phyloP scores from a whole-genome alignment of 2,329 filamentous ascomycete species.

The Fusarium hostae region DNA sequence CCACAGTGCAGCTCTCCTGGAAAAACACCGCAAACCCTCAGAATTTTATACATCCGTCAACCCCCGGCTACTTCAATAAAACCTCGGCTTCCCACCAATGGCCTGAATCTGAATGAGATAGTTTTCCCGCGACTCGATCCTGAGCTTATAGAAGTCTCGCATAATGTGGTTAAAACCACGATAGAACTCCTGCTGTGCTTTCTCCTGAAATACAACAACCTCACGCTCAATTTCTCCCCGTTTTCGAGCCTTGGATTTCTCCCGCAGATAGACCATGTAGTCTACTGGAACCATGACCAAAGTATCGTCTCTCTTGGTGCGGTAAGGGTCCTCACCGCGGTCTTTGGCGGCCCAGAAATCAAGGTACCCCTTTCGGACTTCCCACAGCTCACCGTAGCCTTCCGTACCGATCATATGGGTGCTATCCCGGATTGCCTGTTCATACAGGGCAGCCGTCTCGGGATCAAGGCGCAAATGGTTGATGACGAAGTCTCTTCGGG shows the following conservation, averaged over 20 bases:
- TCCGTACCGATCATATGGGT: not conserved
- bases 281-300: too few species aligned
- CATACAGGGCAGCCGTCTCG: rapidly evolving
- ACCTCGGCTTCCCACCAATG: too few species aligned
- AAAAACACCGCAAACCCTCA: too few species aligned
- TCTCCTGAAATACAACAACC: not conserved
- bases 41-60: too few species aligned
- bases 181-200: not conserved
- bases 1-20: too few species aligned
- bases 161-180: rapidly evolving
- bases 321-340: not conserved
- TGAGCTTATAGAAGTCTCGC: too few species aligned
- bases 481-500: not conserved
- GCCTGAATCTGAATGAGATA: too few species aligned
- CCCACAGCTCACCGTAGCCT: not conserved
- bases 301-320: rapidly evolving
- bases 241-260: not conserved
- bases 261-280: too few species aligned
- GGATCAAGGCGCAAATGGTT: not conserved
- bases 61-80: too few species aligned
- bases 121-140: too few species aligned
- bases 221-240: rapidly evolving
- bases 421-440: rapidly evolving
- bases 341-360: not conserved
- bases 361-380: not conserved